These are phyloP conservation scores for Colletotrichum sp. DNA, from an alignment of 2,329 filamentous ascomycete species.

Conservation along the genomic window DNA sequence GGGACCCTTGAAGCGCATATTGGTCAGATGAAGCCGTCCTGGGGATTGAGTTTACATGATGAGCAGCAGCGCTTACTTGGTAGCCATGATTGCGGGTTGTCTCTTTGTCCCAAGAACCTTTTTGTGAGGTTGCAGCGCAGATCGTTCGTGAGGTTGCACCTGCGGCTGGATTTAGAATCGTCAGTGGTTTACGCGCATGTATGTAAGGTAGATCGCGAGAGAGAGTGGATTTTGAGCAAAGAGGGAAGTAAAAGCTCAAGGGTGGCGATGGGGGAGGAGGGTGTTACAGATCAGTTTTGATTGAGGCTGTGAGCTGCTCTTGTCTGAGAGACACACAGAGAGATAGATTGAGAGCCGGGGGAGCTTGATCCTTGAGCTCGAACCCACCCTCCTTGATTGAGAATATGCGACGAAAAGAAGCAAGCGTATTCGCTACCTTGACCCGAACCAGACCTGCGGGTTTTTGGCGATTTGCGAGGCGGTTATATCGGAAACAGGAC, in stretches of 20 bases:
- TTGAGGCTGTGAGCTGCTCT: not conserved
- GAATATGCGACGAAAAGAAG: not conserved
- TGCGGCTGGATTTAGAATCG: not conserved
- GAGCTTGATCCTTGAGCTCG: not conserved
- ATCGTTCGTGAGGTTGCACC: not conserved
- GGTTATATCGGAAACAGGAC: not conserved
- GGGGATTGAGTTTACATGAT: not conserved
- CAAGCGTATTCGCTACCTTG: not conserved
- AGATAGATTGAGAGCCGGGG: not conserved
- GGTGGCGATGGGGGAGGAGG: not conserved
- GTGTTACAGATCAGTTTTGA: conserved; percentile 17
- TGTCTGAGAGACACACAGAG: not conserved
- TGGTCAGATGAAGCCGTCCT: not conserved
- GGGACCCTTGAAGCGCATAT: not conserved
- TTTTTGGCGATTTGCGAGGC: not conserved
- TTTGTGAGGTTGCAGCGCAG: not conserved
- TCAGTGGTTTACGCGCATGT: not conserved
- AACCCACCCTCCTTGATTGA: not conserved
- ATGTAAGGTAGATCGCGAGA: not conserved
- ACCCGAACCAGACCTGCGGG: not conserved
- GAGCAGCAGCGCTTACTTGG: not conserved
- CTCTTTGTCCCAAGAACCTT: not conserved
- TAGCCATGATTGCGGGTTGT: not conserved
- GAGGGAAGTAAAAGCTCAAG: not conserved
- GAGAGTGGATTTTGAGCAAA: not conserved